A percentile compares a stretch with the other conserved stretches of the same genome.
These are phyloP conservation scores for Ophiorrhiza pumila DNA, from an alignment of 257 asterid genomes.

Conservation along the genomic window DNA sequence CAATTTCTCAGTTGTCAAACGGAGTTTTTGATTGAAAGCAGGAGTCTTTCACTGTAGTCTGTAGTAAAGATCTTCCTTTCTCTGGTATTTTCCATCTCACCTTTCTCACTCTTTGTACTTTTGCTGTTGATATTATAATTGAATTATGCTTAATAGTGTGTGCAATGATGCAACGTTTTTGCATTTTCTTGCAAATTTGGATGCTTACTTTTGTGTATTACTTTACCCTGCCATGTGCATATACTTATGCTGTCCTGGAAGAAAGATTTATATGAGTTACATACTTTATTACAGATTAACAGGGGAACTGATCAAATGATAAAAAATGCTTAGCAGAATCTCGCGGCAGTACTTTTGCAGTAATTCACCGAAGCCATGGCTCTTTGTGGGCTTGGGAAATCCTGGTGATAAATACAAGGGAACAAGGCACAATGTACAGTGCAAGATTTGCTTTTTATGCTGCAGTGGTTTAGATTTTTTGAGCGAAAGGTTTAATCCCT, in stretches of 20 bases:
- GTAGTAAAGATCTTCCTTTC: neutral
- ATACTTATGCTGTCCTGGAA: no score
- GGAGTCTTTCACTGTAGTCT: no score
- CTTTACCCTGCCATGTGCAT: no score
- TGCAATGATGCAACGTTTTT: no score
- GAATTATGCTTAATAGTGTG: no score
- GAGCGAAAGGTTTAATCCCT: neutral
- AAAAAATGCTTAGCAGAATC: conserved; percentile 47
- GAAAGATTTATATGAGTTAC: neutral
- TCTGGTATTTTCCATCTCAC: neutral
- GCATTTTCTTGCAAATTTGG: no score
- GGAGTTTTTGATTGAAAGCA: no score
- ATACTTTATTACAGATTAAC: neutral
- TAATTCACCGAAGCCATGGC: conserved; percentile 64
- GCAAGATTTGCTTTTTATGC: neutral
- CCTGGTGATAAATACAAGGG: conserved; percentile 84
- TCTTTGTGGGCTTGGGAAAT: conserved; percentile 89
- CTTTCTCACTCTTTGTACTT: no score
- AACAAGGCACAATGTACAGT: conserved; percentile 64
- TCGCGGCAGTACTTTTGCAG: conserved; percentile 40
- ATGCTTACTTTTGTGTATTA: no score
- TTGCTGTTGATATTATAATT: no score
- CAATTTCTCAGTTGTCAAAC: no score
- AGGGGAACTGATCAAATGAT: neutral
- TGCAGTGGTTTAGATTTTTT: neutral